Evolutionary conservation across 495 filamentous ascomycete species (phyloP).

Genomic region (Hypoxylon fuscum): DNA sequence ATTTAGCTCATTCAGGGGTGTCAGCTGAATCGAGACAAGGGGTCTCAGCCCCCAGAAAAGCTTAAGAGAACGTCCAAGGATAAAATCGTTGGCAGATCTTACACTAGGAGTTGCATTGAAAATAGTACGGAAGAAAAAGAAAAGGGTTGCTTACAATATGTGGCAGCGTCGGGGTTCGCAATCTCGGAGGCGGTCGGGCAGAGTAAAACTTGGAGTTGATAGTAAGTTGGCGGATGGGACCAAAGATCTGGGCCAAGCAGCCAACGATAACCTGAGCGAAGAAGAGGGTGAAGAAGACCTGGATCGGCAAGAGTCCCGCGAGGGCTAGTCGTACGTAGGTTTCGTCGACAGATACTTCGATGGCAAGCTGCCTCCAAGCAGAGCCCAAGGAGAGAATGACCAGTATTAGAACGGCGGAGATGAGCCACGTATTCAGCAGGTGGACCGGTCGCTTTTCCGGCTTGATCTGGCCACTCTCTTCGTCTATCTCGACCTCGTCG

Average conservation of each 20-base stretch:
- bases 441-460: slow-evolving; percentile 71
- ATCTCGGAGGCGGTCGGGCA: slow-evolving; percentile 66
- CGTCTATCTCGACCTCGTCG: slow-evolving; percentile 67
- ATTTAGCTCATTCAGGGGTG: slow-evolving; percentile 7
- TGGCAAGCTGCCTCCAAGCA: slow-evolving; percentile 71
- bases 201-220: slow-evolving; percentile 83
- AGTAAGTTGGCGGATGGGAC: slow-evolving; percentile 74
- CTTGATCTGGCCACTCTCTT: slow-evolving; percentile 72
- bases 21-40: not conserved
- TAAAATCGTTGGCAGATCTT: too few relatives aligned
- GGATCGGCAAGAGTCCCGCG: slow-evolving; percentile 69
- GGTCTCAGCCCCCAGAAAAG: slow-evolving; percentile 15
- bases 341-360: slow-evolving; percentile 71
- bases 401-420: slow-evolving; percentile 69
- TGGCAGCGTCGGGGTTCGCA: slow-evolving; percentile 62
- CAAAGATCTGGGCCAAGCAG: slow-evolving; percentile 76
- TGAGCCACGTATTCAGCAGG: slow-evolving; percentile 71
- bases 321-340: slow-evolving; percentile 69
- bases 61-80: not conserved
- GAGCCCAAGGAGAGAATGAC: slow-evolving; percentile 71
- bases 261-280: slow-evolving; percentile 79
- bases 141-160: slow-evolving; percentile 55
- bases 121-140: not conserved
- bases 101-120: too few relatives aligned
- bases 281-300: slow-evolving; percentile 83